Base-by-base conservation (phyloP, 129 eudicot species). In the Flaveria ramosissima region DNA sequence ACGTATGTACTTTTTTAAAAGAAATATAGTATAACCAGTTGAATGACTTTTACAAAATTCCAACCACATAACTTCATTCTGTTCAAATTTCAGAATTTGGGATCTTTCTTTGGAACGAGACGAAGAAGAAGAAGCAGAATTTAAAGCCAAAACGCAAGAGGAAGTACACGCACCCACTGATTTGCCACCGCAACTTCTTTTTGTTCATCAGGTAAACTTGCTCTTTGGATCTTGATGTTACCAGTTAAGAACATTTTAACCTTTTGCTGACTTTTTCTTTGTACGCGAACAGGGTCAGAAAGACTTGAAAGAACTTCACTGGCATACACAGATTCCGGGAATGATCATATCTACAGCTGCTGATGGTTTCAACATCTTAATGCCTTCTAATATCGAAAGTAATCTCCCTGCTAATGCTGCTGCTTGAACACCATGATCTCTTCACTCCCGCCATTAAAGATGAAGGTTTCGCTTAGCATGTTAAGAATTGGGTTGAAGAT, bases 241-340 rank as follows among this genome's bases (percentile, higher is more conserved):
- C 47, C 23, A 19, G 17, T 17, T 59, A 12, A 53, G 10, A 14
- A 0, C 27, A 24, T 32, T 24, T 53, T n/a, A 70, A 64, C 66
- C 52, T 43, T 42, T 73, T 19, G 39, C 39, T 45, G 64, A 20
- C 20, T 9, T 60, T 24, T 66, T 26, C 23, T 69, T 70, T 78
- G 27, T 84, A 32, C 0, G 8, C 50, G 45, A 83, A 77, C 93
- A 92, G 97, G 97, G 97, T 59, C 97, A 92, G 41, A 95, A 95
- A 75, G 99, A 95, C 85, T 87, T 95, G 92, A 95, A 95, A 83
- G 99, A 95, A 77, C 82, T 95, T 52, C 99, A 95, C 64, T 95
- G 99, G 99, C 99, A 95, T 81, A 55, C 92, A 13, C 99, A 91
- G 87, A 88, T 95, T 72, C 99, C 99, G 5, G 99, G 99, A 66